phyloP scores from a whole-genome alignment of 2,329 filamentous ascomycete species.

The Dothistroma septosporum region DNA sequence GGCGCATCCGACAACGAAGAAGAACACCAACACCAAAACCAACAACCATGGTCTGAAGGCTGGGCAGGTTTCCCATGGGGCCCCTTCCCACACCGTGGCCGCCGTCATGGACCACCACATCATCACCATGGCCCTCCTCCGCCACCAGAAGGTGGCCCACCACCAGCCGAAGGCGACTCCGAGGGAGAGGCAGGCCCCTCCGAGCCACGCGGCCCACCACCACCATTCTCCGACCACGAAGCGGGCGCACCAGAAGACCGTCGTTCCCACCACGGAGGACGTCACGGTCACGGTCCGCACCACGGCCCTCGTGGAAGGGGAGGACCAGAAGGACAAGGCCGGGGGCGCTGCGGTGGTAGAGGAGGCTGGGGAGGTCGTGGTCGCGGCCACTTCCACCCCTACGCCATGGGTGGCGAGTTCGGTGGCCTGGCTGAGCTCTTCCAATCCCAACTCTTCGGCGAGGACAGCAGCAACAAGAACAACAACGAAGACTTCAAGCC shows the following conservation, averaged over 20 bases:
- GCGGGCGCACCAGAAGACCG: constrained; percentile 16
- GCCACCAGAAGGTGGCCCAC: constrained; percentile 14
- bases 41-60: constrained; percentile 30
- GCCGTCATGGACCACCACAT: constrained; percentile 27
- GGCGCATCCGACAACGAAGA: constrained; percentile 29
- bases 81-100: constrained; percentile 30
- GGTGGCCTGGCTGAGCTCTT: constrained; percentile 34
- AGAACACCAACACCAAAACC: constrained; percentile 26
- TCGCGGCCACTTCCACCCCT: constrained; percentile 21
- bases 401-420: constrained; percentile 19
- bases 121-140: constrained; percentile 18
- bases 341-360: constrained; percentile 24
- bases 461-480: constrained; percentile 21
- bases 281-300: constrained; percentile 20
- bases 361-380: constrained; percentile 25
- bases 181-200: constrained; percentile 23
- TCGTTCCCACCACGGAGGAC: constrained; percentile 18
- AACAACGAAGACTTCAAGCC: constrained; percentile 52
- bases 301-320: constrained; percentile 25
- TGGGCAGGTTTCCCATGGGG: constrained; percentile 38
- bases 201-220: constrained; percentile 23
- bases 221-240: constrained; percentile 19
- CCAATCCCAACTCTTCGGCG: constrained; percentile 37
- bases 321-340: neutral
- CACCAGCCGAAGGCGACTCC: constrained; percentile 17